These are phyloP conservation scores for Epichloe amarillans DNA, from an alignment of 2,329 filamentous ascomycete genomes.

Conservation along the genomic window DNA sequence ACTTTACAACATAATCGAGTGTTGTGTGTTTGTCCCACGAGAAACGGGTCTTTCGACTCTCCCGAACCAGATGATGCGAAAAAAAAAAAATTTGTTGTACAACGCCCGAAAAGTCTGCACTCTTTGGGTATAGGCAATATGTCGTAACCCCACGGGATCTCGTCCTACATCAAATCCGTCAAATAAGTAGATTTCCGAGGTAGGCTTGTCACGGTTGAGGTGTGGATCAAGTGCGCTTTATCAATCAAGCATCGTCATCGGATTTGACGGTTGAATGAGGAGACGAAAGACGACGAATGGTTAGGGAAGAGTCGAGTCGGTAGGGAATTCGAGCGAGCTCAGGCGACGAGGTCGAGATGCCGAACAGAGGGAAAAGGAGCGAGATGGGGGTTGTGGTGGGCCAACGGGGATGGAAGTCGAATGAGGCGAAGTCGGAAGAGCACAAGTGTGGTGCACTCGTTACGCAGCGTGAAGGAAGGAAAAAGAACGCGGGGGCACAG, in stretches of 20 bases:
- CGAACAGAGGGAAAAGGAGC: not conserved
- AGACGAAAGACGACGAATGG: not conserved
- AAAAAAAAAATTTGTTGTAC: not conserved
- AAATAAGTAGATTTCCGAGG: not conserved
- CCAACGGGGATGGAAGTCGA: not conserved
- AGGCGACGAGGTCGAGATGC: not conserved
- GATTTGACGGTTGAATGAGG: not conserved
- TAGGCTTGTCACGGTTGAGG: not conserved
- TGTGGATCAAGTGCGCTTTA: not conserved
- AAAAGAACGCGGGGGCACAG: not conserved
- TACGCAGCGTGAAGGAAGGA: not conserved
- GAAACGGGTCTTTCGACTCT: not conserved
- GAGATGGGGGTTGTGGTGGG: not conserved
- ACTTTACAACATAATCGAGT: conserved; percentile 9
- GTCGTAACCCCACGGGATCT: not conserved
- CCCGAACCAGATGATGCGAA: not conserved
- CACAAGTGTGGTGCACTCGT: not conserved
- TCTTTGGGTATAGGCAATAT: not conserved
- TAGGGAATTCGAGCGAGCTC: not conserved
- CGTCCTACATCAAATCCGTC: not conserved
- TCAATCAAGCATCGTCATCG: not conserved
- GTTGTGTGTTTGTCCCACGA: not conserved
- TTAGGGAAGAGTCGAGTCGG: not conserved
- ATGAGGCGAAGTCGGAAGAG: not conserved
- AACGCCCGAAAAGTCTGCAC: not conserved